These are phyloP conservation scores for Themeda triandra DNA, from an alignment of 176 grass and related monocot species.

Conservation along the genomic window DNA sequence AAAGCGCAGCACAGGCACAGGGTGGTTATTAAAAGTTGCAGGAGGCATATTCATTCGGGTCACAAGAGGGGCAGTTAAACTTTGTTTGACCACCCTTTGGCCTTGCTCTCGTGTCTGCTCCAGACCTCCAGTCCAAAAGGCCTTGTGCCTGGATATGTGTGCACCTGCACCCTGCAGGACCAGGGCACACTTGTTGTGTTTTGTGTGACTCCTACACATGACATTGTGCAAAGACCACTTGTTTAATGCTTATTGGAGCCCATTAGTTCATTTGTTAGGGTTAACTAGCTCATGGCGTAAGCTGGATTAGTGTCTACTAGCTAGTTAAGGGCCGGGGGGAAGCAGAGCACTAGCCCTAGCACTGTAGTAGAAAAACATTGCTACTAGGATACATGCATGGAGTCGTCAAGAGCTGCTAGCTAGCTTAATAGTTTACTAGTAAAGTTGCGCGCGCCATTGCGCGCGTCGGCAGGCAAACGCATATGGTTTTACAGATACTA, in stretches of 20 bases:
- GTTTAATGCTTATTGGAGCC: neutral
- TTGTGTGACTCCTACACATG: neutral
- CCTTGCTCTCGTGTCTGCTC: conserved; percentile 19
- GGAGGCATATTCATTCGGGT: conserved; percentile 28
- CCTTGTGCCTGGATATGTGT: conserved; percentile 18
- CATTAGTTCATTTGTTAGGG: neutral
- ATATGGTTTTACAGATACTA: too few relatives aligned
- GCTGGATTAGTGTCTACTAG: neutral
- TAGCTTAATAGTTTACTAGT: neutral
- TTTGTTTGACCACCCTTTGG: conserved; percentile 44
- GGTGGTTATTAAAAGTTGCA: conserved; percentile 15
- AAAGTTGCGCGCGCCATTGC: too few relatives aligned
- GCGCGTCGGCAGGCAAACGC: too few relatives aligned
- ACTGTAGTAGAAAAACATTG: neutral
- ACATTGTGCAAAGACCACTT: neutral
- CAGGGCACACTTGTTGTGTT: too few relatives aligned
- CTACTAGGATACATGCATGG: neutral
- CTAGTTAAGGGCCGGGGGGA: neutral
- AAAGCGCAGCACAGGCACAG: neutral
- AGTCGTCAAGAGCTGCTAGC: neutral
- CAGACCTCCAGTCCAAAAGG: conserved; percentile 20
- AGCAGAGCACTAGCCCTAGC: neutral
- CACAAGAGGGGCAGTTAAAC: conserved; percentile 12
- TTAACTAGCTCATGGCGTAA: neutral
- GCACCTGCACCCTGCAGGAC: conserved; percentile 18